Conservation (phyloP, 495 filamentous ascomycete species). For the Staphylotrichum longicolle region DNA sequence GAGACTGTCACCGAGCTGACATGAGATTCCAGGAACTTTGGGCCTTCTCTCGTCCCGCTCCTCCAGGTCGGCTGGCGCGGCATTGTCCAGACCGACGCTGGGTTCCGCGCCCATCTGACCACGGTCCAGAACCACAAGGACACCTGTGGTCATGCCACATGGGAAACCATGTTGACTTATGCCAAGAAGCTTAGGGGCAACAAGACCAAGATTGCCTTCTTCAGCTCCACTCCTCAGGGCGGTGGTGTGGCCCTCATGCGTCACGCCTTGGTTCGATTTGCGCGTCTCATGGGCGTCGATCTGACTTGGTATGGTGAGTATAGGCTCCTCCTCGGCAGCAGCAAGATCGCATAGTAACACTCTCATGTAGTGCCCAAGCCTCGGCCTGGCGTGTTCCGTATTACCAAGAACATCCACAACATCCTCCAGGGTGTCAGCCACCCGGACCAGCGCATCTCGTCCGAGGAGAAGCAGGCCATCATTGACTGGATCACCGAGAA, state of each 20-base stretch:
- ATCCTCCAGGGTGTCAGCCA: slow-evolving; percentile 80
- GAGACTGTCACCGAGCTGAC: not conserved
- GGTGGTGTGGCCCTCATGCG: slow-evolving; percentile 89
- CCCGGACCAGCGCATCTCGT: slow-evolving; percentile 58
- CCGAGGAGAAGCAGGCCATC: slow-evolving; percentile 59
- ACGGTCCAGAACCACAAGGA: slow-evolving; percentile 61
- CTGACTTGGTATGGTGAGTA: slow-evolving; percentile 68
- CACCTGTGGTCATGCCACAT: slow-evolving; percentile 61
- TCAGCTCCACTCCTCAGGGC: slow-evolving; percentile 82
- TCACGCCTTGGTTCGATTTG: slow-evolving; percentile 75
- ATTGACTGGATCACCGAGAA: slow-evolving; percentile 76
- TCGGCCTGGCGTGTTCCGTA: slow-evolving; percentile 77
- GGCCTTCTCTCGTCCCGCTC: slow-evolving; percentile 69
- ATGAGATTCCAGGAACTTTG: slow-evolving; percentile 59
- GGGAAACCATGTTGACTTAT: slow-evolving; percentile 67
- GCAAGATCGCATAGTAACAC: slow-evolving; percentile 12
- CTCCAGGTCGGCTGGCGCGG: slow-evolving; percentile 72
- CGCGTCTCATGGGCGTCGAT: slow-evolving; percentile 64
- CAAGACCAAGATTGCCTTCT: slow-evolving; percentile 75
- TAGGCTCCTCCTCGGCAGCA: not conserved
- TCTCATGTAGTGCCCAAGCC: slow-evolving; percentile 70
- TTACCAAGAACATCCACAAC: slow-evolving; percentile 91
- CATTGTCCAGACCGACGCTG: slow-evolving; percentile 72
- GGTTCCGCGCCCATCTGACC: slow-evolving; percentile 59
- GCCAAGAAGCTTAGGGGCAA: slow-evolving; percentile 62